These are phyloP conservation scores for Venturia nashicola DNA, from an alignment of 2,329 filamentous ascomycete species.

Conservation along the genomic window DNA sequence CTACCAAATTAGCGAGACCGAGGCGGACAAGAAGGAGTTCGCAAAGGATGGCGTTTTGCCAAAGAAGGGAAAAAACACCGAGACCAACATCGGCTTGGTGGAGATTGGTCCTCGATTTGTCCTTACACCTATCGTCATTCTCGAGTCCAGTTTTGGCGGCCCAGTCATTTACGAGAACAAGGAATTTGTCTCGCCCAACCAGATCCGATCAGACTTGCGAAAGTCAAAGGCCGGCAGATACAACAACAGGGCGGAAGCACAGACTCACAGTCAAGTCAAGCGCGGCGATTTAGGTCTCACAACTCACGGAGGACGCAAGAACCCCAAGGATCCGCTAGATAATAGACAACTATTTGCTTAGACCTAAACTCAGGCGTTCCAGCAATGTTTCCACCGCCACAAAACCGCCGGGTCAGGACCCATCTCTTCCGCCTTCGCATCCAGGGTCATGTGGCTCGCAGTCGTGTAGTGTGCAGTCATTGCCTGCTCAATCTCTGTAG, in stretches of 20 bases:
- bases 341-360: constrained; percentile 65
- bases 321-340: constrained; percentile 59
- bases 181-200: constrained; percentile 93
- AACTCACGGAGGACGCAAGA: constrained; percentile 50
- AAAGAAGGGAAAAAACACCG: constrained; percentile 35
- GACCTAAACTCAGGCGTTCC: constrained; percentile 14
- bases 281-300: constrained; percentile 65
- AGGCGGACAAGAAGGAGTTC: constrained; percentile 37
- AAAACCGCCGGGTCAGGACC: constrained; percentile 4
- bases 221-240: constrained; percentile 66
- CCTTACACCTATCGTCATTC: constrained; percentile 84
- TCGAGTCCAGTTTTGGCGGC: constrained; percentile 89
- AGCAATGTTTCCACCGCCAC: constrained; percentile 6
- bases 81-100: constrained; percentile 69
- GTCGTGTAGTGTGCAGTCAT: constrained; percentile 1
- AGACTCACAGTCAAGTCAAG: constrained; percentile 60
- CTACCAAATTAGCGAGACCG: constrained; percentile 83
- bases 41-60: constrained; percentile 23
- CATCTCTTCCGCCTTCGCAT: neutral
- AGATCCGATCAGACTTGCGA: constrained; percentile 72
- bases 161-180: constrained; percentile 98
- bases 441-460: neutral
- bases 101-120: constrained; percentile 94
- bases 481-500: neutral
- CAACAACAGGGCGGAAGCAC: constrained; percentile 62